Evolutionary conservation across 495 filamentous ascomycete genomes (phyloP), one percentile per base, ranked within the genome.

Genomic region (Choiromyces venosus): DNA sequence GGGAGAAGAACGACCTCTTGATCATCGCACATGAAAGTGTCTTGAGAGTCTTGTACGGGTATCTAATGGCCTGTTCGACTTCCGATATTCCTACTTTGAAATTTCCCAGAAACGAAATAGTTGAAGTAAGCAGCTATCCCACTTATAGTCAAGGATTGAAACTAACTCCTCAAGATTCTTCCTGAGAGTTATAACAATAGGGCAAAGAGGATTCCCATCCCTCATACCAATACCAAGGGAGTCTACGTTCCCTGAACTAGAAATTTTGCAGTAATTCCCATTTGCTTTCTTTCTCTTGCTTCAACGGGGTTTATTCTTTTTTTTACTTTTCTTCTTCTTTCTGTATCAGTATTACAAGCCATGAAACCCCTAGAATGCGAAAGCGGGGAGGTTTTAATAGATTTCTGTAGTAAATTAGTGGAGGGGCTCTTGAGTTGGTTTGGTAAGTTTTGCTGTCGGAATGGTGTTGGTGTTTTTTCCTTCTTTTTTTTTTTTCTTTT

Each of bases 1-100:
- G 96, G 42, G 95, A 99, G 82, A 92, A 97, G 80, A 96, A 96
- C 73, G 96, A 99, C 82, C 86, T 99, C 52, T 86, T 99, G 38
- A 97, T 99, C 75, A 97, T 99, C 81, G 96, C 96, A 19, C 96
- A 99, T 80, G 96, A 99, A 82, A 94, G 91, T 73, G 96, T 99
- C 18, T 85, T 99, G 66, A 91, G 96, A 67, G 96, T 99, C 61
- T 85, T 99, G 36, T 99, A 98, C 80, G 94, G 94, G 18, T 99
- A 99, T 81, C 87, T 98, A 44, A 98, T 98, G 96, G 96, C 96
- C 72, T 98, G 96, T 83, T 93, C 92, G 83, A 94, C 96, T n/a
- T 90, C 89, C 76, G 93, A 96, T 78, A 99, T 99, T 74, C 96
- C 96, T 25, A 91, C 89, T 78, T 87, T 99, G 71, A 91, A 92